Evolutionary conservation across 73 alveolate genomes (phyloP), one percentile per base, ranked within the genome.

Genomic region (Symbiodinium pilosum): DNA sequence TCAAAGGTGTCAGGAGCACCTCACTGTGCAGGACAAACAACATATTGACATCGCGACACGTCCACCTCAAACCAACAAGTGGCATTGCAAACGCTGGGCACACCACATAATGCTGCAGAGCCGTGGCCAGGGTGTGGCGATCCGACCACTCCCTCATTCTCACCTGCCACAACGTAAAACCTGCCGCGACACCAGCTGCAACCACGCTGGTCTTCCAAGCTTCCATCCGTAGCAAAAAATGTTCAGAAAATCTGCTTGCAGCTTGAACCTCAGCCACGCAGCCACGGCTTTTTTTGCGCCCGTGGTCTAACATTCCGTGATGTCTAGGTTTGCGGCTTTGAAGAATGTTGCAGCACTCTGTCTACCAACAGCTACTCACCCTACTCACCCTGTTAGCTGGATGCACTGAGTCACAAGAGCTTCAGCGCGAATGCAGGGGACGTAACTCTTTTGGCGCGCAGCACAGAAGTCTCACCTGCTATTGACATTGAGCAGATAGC

Each of bases 91-190:
- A 28, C 20, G 38, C 81, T 47, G 34, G 39, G 26, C 36, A 86
- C n/a, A 40, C 54, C 54, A n/a, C 20, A 39, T 86, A 40, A 20
- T 86, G 93, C 51, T 86, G 93, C 83, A 86, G 83, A 26, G 93
- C 93, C 1, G 83, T 47, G 3, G 4, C 12, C 93, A 52, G 51
- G 26, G 93, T 86, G 93, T 86, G 93, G 39, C 93, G 38, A 41
- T 86, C 93, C 16, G 93, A n/a, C 93, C 93, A 86, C 41, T 86
- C 83, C 51, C 52, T 39, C 38, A 24, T 43, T 42, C 68, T 44
- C 93, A 86, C 93, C 93, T 86, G 93, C 93, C 83, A 51, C 51
- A 86, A 36, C 52, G 68, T 43, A 40, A 51, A 36, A 28, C 83
- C 83, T 8, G 83, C 42, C 77, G 83, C 83, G n/a, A 86, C 16